Evolutionary conservation across 2,329 filamentous ascomycete genomes (phyloP).

Genomic region (Colletotrichum musae): DNA sequence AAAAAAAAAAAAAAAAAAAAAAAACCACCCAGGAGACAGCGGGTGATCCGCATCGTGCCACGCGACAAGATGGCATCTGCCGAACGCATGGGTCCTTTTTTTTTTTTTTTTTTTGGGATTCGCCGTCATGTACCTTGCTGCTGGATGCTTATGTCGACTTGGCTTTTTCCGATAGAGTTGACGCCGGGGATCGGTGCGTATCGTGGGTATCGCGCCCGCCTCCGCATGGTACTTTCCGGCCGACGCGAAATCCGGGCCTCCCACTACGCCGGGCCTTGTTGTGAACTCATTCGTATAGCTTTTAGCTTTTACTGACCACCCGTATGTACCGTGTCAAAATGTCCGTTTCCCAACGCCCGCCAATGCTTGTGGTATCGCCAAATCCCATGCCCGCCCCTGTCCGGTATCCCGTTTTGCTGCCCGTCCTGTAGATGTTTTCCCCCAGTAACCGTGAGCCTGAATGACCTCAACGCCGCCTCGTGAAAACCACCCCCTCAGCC

Average conservation of each 20-base stretch:
- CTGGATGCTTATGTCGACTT: background rate
- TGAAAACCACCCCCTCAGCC: no score
- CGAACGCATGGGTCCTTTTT: no score
- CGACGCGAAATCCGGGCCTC: background rate
- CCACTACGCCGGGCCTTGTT: background rate
- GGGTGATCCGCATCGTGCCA: no score
- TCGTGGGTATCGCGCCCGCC: background rate
- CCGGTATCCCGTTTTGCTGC: background rate
- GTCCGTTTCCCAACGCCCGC: background rate
- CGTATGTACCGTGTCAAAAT: background rate
- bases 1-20: no score
- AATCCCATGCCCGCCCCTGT: background rate
- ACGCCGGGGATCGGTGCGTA: background rate
- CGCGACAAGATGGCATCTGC: no score
- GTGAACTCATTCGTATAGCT: background rate
- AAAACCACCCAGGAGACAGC: no score
- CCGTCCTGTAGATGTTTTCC: background rate
- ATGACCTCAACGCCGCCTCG: background rate
- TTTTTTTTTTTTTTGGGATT: no score
- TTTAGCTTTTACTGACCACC: constrained; percentile 2
- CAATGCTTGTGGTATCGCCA: constrained; percentile 20
- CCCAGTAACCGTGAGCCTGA: constrained; percentile 2
- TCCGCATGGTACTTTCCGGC: background rate
- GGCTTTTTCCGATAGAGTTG: constrained; percentile 22
- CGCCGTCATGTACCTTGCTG: background rate